phyloP scores from a whole-genome alignment of 129 eudicot genomes.

The Flaveria brownii region DNA sequence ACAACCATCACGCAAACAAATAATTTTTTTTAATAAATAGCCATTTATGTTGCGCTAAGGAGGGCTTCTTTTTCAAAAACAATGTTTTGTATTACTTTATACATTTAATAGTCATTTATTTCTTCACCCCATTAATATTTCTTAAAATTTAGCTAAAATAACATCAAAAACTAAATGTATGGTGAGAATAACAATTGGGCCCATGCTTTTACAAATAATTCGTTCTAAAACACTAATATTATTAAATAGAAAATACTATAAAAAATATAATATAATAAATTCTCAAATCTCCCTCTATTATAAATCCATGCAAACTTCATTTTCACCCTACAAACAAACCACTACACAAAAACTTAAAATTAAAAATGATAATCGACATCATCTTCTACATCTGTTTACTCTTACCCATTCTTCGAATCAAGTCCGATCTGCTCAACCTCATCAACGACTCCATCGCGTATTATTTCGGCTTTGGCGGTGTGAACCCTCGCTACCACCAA shows the following conservation, averaged over 20 bases:
- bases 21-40: too few relatives aligned
- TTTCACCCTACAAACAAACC: not conserved
- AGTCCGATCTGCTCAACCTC: conserved; percentile 19
- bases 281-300: not conserved
- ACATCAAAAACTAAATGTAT: too few relatives aligned
- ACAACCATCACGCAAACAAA: too few relatives aligned
- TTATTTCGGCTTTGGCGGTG: conserved; percentile 9
- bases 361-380: not conserved
- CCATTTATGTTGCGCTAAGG: too few relatives aligned
- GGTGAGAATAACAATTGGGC: too few relatives aligned
- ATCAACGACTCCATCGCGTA: conserved; percentile 7
- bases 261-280: not conserved
- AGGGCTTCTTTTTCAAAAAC: too few relatives aligned
- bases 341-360: not conserved
- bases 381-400: conserved; percentile 23
- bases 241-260: not conserved
- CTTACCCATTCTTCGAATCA: conserved; percentile 20
- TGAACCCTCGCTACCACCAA: conserved; percentile 1
- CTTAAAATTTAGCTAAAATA: too few relatives aligned
- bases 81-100: too few relatives aligned
- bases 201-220: too few relatives aligned
- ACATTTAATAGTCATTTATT: too few relatives aligned
- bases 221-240: too few relatives aligned
- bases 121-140: too few relatives aligned
- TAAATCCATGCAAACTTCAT: not conserved